phyloP scores from a whole-genome alignment of 495 filamentous ascomycete species.

The Trichoderma parareesei region DNA sequence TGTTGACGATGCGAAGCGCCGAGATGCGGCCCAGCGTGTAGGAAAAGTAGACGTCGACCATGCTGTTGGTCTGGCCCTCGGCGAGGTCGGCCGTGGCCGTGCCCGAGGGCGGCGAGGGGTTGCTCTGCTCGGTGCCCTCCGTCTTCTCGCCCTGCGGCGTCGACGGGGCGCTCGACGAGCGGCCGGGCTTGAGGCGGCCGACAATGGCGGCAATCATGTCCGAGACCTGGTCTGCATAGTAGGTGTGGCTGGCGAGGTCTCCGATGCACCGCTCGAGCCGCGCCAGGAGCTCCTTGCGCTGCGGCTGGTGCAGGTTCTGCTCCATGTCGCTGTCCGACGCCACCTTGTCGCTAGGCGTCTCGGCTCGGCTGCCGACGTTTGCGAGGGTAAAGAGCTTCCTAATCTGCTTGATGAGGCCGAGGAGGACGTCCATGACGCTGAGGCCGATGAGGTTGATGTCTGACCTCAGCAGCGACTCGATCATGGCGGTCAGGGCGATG shows the following conservation, averaged over 20 bases:
- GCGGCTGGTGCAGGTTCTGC: slow-evolving; percentile 7
- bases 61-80: slow-evolving; percentile 13
- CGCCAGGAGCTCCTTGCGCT: slow-evolving; percentile 48
- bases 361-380: slow-evolving; percentile 23
- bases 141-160: slow-evolving; percentile 31
- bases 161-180: slow-evolving; percentile 34
- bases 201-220: slow-evolving; percentile 84
- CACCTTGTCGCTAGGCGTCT: slow-evolving; percentile 20
- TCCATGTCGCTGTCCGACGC: slow-evolving; percentile 16
- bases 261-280: slow-evolving; percentile 71
- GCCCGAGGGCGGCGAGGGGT: slow-evolving; percentile 8
- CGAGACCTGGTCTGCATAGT: slow-evolving; percentile 87
- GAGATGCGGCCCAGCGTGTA: slow-evolving; percentile 64
- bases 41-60: slow-evolving; percentile 59
- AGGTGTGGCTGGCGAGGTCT: slow-evolving; percentile 82
- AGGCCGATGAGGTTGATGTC: slow-evolving; percentile 88
- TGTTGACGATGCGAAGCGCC: slow-evolving; percentile 72
- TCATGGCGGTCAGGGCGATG: slow-evolving; percentile 61
- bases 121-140: slow-evolving; percentile 20
- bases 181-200: slow-evolving; percentile 59
- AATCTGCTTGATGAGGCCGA: slow-evolving; percentile 73
- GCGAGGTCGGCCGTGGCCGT: slow-evolving; percentile 28
- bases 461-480: slow-evolving; percentile 73
- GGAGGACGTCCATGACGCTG: slow-evolving; percentile 83
- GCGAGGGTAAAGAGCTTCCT: slow-evolving; percentile 61